These are phyloP conservation scores for Erythrophleum ivorense DNA, from an alignment of 331 rosid genomes.

Conservation along the genomic window DNA sequence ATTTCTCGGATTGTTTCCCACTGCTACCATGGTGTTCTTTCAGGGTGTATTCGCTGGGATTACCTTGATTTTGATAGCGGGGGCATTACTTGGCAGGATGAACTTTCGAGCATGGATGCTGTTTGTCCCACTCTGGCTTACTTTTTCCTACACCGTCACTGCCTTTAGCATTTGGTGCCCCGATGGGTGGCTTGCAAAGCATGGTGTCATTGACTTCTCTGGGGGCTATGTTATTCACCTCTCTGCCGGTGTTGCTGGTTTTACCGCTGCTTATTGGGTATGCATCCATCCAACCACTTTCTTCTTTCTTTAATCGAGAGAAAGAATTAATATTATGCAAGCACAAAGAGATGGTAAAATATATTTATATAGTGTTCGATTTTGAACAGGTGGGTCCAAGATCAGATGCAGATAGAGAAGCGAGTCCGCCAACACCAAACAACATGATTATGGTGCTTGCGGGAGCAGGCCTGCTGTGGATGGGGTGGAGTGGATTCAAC, in stretches of 20 bases:
- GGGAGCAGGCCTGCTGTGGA: constrained; percentile 67
- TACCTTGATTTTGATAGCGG: constrained; percentile 55
- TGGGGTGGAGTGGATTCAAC: constrained; percentile 72
- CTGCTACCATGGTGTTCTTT: constrained; percentile 58
- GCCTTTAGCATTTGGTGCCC: constrained; percentile 67
- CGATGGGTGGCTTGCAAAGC: constrained; percentile 55
- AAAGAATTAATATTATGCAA: not conserved
- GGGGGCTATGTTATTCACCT: constrained; percentile 65
- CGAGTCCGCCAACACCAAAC: constrained; percentile 45
- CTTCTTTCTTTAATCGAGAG: not conserved
- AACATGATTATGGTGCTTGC: constrained; percentile 55
- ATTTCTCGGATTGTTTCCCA: constrained; percentile 52
- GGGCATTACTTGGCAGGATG: constrained; percentile 60
- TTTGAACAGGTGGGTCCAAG: constrained; percentile 52
- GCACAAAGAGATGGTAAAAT: not conserved
- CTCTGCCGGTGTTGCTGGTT: constrained; percentile 59
- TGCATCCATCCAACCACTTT: not conserved
- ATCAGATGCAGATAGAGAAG: constrained; percentile 36
- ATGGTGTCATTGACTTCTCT: constrained; percentile 57
- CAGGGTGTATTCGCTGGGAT: constrained; percentile 60
- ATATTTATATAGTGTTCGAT: not conserved
- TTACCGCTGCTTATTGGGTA: constrained; percentile 62
- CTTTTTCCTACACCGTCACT: constrained; percentile 49
- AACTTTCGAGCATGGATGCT: constrained; percentile 60
- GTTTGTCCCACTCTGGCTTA: constrained; percentile 65